Conservation (phyloP, 139 green algal genomes). For the Diplosphaera chodatii region DNA sequence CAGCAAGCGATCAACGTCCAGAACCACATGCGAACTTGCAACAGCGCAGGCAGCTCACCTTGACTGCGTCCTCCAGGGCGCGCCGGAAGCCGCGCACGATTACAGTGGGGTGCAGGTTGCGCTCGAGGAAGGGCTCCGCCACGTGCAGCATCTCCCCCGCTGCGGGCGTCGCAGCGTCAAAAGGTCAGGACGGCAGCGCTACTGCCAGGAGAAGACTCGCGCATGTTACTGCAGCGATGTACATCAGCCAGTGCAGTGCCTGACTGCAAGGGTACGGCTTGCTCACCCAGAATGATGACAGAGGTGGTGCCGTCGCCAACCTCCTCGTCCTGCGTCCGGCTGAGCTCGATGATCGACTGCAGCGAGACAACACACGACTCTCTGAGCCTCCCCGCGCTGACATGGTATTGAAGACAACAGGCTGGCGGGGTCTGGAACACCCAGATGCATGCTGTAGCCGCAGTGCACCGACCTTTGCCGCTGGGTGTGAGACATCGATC, state of each 20-base stretch:
- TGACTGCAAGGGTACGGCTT: too few relatives aligned
- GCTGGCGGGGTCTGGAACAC: too few relatives aligned
- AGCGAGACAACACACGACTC: too few relatives aligned
- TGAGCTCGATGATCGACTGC: constrained; percentile 97
- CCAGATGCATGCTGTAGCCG: too few relatives aligned
- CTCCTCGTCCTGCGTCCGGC: constrained; percentile 95
- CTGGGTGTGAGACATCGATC: constrained; percentile 95
- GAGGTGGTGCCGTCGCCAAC: constrained; percentile 99
- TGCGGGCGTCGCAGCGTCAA: too few relatives aligned
- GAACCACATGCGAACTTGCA: too few relatives aligned
- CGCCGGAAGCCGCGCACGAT: constrained; percentile 83
- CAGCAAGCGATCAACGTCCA: too few relatives aligned
- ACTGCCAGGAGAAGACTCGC: not conserved
- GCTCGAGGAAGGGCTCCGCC: constrained; percentile 90
- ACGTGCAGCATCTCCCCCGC: constrained; percentile 90
- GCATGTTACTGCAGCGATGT: too few relatives aligned
- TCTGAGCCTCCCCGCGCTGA: too few relatives aligned
- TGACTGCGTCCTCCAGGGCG: constrained; percentile 82
- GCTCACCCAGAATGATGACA: constrained; percentile 92
- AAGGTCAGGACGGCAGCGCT: too few relatives aligned
- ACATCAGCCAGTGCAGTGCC: too few relatives aligned
- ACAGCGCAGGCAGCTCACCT: constrained; percentile 1
- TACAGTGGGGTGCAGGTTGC: constrained; percentile 94
- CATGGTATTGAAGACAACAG: too few relatives aligned
- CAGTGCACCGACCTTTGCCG: constrained; percentile 98